Conservation (phyloP, 2,329 filamentous ascomycete species). For the Microdochium bolleyi region DNA sequence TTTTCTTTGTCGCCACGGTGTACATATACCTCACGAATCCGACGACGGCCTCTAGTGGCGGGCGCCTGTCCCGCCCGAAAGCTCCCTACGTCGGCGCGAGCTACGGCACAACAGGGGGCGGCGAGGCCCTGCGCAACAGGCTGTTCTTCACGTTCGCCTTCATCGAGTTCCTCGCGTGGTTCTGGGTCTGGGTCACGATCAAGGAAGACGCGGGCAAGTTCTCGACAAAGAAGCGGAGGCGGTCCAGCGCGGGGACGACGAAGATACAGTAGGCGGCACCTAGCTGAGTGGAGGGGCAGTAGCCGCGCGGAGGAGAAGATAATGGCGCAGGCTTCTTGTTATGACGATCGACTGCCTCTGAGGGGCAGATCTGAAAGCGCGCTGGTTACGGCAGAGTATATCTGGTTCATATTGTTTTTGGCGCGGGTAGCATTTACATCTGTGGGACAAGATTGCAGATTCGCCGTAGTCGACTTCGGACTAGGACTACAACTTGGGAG, state of each 20-base stretch:
- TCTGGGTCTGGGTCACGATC: conserved; percentile 72
- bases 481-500: no score
- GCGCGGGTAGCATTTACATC: no score
- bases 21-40: conserved; percentile 37
- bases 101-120: conserved; percentile 32
- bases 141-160: conserved; percentile 81
- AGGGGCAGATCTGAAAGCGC: no score
- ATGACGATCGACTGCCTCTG: no score
- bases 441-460: no score
- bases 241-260: conserved; percentile 10
- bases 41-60: conserved; percentile 5
- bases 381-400: no score
- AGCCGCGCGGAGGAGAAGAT: no score
- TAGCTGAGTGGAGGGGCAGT: neutral
- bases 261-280: neutral
- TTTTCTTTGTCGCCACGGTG: conserved; percentile 44
- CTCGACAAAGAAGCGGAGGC: conserved; percentile 27
- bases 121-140: conserved; percentile 71
- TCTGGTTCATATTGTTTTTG: no score
- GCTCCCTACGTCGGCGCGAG: conserved; percentile 22
- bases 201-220: conserved; percentile 52
- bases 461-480: no score
- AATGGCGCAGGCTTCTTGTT: no score
- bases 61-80: conserved; percentile 24
- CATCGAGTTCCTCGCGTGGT: conserved; percentile 76